These are phyloP conservation scores for Maudiozyma turicensis DNA, from an alignment of 805 yeast species.

Conservation along the genomic window DNA sequence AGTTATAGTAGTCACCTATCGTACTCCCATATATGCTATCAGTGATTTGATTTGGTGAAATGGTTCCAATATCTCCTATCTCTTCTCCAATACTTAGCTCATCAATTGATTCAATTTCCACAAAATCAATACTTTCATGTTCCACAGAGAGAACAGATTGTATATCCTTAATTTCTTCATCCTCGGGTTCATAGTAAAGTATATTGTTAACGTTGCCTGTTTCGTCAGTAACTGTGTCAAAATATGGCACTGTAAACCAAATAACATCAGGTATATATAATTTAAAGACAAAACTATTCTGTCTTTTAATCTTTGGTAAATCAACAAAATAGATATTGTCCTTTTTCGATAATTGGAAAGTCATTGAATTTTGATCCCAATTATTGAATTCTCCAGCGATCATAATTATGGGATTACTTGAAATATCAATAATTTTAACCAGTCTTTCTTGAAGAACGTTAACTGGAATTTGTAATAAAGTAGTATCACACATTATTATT, in stretches of 20 bases:
- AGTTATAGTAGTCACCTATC: neutral
- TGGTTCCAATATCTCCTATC: conserved; percentile 1
- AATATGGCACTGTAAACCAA: conserved; percentile 21
- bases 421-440: neutral
- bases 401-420: conserved; percentile 6
- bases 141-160: neutral
- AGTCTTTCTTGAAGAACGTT: neutral
- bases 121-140: conserved; percentile 12
- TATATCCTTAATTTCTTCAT: neutral
- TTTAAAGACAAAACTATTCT: conserved; percentile 13
- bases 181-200: conserved; percentile 4
- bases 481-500: neutral
- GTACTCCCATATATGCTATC: neutral
- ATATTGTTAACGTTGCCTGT: conserved; percentile 20
- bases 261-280: conserved; percentile 18
- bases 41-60: neutral
- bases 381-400: conserved; percentile 26
- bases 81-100: conserved; percentile 26
- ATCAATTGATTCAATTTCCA: conserved; percentile 23
- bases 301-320: conserved; percentile 9
- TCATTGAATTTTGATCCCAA: conserved; percentile 14
- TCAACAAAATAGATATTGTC: conserved; percentile 12
- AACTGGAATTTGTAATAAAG: neutral
- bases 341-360: conserved; percentile 10
- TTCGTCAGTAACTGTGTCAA: conserved; percentile 17